These are phyloP conservation scores for Candida sanyaensis DNA, from an alignment of 1,139 yeast species.

Conservation along the genomic window DNA sequence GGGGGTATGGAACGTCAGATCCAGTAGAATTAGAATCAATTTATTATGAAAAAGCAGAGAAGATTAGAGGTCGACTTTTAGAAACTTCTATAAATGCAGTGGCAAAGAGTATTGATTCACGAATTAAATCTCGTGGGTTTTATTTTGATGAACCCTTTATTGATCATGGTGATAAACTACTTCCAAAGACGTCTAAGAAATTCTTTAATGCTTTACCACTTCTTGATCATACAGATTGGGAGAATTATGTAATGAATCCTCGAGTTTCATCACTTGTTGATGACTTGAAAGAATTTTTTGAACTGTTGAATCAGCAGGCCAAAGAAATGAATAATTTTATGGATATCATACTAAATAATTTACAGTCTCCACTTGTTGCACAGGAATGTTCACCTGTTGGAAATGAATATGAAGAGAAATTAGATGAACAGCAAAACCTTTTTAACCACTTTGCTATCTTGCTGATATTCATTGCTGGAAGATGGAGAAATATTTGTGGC, in stretches of 20 bases:
- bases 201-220: conserved; percentile 34
- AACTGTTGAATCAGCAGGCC: conserved; percentile 59
- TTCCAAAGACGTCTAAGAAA: conserved; percentile 40
- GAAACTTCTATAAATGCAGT: conserved; percentile 45
- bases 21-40: conserved; percentile 23
- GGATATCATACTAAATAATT: conserved; percentile 42
- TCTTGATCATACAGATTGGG: conserved; percentile 21
- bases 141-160: conserved; percentile 16
- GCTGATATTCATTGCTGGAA: no score
- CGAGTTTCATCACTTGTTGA: conserved; percentile 22
- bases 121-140: conserved; percentile 27
- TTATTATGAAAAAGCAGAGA: conserved; percentile 67
- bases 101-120: conserved; percentile 23
- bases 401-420: conserved; percentile 73
- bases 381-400: conserved; percentile 62
- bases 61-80: conserved; percentile 53
- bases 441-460: conserved; percentile 53
- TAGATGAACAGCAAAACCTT: conserved; percentile 72
- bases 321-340: conserved; percentile 57
- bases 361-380: conserved; percentile 46
- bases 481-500: conserved; percentile 40
- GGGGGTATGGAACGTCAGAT: conserved; percentile 14
- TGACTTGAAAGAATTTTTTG: conserved; percentile 24
- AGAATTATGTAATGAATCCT: conserved; percentile 21
- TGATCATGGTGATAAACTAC: conserved; percentile 32